These are phyloP conservation scores for Raffaelea ambrosiae DNA, from an alignment of 2,329 filamentous ascomycete genomes.

Conservation along the genomic window DNA sequence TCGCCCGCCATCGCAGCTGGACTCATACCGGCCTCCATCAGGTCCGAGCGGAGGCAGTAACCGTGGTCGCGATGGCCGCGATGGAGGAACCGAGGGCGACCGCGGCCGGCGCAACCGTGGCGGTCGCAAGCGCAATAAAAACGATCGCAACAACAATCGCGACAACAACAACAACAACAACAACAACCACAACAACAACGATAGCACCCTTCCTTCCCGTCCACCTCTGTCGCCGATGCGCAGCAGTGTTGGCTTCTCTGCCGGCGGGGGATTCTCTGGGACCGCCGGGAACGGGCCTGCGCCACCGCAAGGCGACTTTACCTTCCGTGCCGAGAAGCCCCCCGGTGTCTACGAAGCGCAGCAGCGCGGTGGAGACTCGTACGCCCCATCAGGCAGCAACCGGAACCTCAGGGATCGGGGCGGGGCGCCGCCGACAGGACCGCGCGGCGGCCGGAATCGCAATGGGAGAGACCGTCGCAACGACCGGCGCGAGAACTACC, in stretches of 20 bases:
- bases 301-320: conserved; percentile 42
- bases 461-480: not conserved
- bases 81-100: not conserved
- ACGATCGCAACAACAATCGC: not conserved
- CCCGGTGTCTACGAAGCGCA: conserved; percentile 38
- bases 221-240: not conserved
- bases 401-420: not conserved
- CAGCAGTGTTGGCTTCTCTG: not conserved
- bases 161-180: conserved; percentile 1
- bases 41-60: not conserved
- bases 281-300: not conserved
- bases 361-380: conserved; percentile 39
- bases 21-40: conserved; percentile 3
- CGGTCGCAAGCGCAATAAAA: not conserved
- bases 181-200: not conserved
- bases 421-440: not conserved
- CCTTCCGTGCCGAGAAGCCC: conserved; percentile 45
- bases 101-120: not conserved
- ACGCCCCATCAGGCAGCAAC: conserved; percentile 20
- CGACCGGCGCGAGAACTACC: not conserved
- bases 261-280: not conserved
- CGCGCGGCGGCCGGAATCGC: not conserved
- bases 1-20: conserved; percentile 7
- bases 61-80: not conserved
- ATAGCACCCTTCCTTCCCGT: not conserved